Percentiles rank a stretch among this genome's conserved stretches.
Conservation (phyloP, 1,284 basidiomycete species). For the Grifola frondosa region DNA sequence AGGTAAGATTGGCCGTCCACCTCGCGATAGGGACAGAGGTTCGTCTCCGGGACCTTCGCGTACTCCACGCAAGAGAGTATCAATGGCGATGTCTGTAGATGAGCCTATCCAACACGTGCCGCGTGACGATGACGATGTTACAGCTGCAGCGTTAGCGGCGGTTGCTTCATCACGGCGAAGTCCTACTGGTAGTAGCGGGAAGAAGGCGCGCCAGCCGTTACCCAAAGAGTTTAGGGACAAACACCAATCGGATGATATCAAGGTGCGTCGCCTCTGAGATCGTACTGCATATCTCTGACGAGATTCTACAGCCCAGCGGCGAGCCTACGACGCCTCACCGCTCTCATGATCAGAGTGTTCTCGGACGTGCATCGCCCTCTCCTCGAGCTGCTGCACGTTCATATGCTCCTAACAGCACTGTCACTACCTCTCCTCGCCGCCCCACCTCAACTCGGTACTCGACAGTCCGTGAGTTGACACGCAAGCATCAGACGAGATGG, state of each 20-base stretch:
- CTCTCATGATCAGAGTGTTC: slow-evolving; percentile 10
- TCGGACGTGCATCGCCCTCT: slow-evolving; percentile 25
- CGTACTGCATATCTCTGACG: slow-evolving; percentile 8
- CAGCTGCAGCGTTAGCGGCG: slow-evolving; percentile 58
- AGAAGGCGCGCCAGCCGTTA: slow-evolving; percentile 52
- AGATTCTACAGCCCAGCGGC: slow-evolving; percentile 5
- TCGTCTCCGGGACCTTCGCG: slow-evolving; percentile 40
- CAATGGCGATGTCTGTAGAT: slow-evolving; percentile 31
- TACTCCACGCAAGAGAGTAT: slow-evolving; percentile 45
- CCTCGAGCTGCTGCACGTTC: slow-evolving; percentile 17
- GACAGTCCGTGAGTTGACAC: slow-evolving; percentile 45
- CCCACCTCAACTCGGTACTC: slow-evolving; percentile 38
- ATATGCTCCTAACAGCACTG: slow-evolving; percentile 12
- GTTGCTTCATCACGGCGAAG: slow-evolving; percentile 54
- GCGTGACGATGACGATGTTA: slow-evolving; percentile 39
- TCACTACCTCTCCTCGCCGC: slow-evolving; percentile 33
- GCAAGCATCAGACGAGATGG: slow-evolving; percentile 54
- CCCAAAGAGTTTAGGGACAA: slow-evolving; percentile 59
- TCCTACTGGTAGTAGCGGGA: slow-evolving; percentile 39
- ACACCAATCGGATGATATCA: slow-evolving; percentile 41
- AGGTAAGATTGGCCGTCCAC: slow-evolving; percentile 35
- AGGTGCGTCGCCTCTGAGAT: slow-evolving; percentile 36
- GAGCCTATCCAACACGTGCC: slow-evolving; percentile 22
- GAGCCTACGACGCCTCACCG: slow-evolving; percentile 28
- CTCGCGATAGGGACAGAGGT: slow-evolving; percentile 20